Evolutionary conservation across 1,284 basidiomycete species (phyloP).

Genomic region (Mycena citricolor): DNA sequence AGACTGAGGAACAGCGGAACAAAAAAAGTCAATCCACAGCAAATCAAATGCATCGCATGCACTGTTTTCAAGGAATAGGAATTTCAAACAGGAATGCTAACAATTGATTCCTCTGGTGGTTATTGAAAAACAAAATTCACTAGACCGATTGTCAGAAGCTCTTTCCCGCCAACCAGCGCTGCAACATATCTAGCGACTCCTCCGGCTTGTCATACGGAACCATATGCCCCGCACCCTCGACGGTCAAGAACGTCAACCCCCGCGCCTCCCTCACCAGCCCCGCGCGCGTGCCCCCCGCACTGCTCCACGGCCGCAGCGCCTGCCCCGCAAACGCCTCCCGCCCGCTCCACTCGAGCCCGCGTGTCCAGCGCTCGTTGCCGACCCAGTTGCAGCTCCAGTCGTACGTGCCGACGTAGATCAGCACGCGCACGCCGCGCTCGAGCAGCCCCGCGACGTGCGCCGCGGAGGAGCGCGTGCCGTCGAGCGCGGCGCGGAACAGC

Average conservation of each 20-base stretch:
- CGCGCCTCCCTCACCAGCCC: slow-evolving; percentile 52
- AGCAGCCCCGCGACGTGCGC: slow-evolving; percentile 69
- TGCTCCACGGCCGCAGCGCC: slow-evolving; percentile 49
- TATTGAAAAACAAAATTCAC: too few relatives aligned
- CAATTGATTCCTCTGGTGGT: too few relatives aligned
- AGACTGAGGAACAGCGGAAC: too few relatives aligned
- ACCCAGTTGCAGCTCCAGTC: slow-evolving; percentile 81
- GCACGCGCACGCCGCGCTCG: slow-evolving; percentile 69
- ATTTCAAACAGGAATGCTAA: too few relatives aligned
- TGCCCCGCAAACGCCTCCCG: slow-evolving; percentile 47
- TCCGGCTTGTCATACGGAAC: slow-evolving; percentile 55
- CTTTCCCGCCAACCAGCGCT: slow-evolving; percentile 43
- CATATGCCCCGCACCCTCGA: slow-evolving; percentile 54
- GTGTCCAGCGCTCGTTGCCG: slow-evolving; percentile 66
- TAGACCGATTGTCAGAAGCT: slow-evolving; percentile 1
- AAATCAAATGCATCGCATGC: too few relatives aligned
- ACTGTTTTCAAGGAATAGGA: too few relatives aligned
- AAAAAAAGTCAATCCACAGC: too few relatives aligned
- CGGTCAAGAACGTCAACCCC: slow-evolving; percentile 54
- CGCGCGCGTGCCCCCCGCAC: slow-evolving; percentile 39
- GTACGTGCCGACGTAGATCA: slow-evolving; percentile 74
- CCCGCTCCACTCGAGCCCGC: slow-evolving; percentile 63
- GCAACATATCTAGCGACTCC: slow-evolving; percentile 43
- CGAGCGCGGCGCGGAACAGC: slow-evolving; percentile 42
- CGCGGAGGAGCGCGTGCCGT: slow-evolving; percentile 43